Evolutionary conservation across 2,329 filamentous ascomycete species (phyloP).

Genomic region (Tolypocladium inflatum): DNA sequence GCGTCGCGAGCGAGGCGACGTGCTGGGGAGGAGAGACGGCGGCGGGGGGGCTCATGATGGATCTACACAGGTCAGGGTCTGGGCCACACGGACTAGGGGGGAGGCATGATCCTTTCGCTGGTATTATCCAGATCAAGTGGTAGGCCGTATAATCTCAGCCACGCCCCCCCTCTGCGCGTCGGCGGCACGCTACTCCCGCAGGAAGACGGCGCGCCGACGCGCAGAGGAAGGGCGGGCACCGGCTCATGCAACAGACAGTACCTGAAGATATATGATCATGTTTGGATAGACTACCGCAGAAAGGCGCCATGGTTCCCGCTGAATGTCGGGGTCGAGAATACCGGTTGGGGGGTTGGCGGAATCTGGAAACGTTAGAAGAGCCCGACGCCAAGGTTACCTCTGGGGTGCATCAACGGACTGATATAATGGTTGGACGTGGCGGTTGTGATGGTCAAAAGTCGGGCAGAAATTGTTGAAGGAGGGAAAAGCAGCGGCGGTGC

Average conservation of each 20-base stretch:
- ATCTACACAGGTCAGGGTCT: slow-evolving; percentile 20
- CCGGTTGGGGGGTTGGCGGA: slow-evolving; percentile 8
- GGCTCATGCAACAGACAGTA: slow-evolving; percentile 51
- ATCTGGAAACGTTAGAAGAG: slow-evolving; percentile 6
- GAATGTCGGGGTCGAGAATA: slow-evolving; percentile 12
- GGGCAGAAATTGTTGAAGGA: neutral
- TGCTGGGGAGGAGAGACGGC: slow-evolving; percentile 51
- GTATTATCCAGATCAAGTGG: slow-evolving; percentile 99
- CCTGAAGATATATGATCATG: slow-evolving; percentile 27
- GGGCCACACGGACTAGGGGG: slow-evolving; percentile 23
- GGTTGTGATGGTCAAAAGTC: too few relatives aligned
- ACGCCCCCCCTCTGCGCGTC: slow-evolving; percentile 12
- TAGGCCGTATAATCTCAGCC: slow-evolving; percentile 82
- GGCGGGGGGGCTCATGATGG: slow-evolving; percentile 70
- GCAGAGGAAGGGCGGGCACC: slow-evolving; percentile 34
- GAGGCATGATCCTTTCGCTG: slow-evolving; percentile 98
- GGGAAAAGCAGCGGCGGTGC: neutral
- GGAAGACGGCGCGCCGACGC: neutral
- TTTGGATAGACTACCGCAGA: slow-evolving; percentile 25
- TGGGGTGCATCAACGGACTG: neutral
- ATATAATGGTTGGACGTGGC: neutral
- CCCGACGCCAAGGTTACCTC: neutral
- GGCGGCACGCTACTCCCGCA: neutral
- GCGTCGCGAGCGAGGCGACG: slow-evolving; percentile 34
- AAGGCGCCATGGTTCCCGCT: slow-evolving; percentile 22